Base-by-base conservation (phyloP, 208 protist genomes). In the Crithidia brevicula region DNA sequence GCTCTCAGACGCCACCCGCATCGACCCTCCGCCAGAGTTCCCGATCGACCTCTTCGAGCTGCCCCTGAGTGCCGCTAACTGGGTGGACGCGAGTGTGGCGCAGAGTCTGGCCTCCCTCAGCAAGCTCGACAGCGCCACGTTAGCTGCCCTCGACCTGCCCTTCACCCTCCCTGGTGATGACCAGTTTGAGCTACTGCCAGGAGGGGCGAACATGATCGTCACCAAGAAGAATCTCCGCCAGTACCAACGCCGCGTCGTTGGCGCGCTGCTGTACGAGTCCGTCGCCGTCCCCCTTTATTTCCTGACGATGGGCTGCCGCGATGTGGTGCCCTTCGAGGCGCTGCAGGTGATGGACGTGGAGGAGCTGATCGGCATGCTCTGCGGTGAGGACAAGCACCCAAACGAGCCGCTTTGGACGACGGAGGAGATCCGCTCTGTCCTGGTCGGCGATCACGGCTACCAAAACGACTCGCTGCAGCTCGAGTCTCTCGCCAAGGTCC, bases 391-490 rank as follows among this genome's bases (percentile, higher is more conserved):
- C 38, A 65, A 63, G 11, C 53, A 68, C 49, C 77, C 67, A 16
- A 71, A 66, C 11, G 70, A 82, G 54, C 85, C 92, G 18, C 76
- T 97, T 27, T 97, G 89, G 89, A 95, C 88, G 6, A 62, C 67
- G 45, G 74, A 74, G 13, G 90, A 95, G 61, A 82, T 95, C 20
- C 76, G 73, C 33, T 81, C 88, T 6, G 85, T 95, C 8, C 81
- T 97, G 18, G 83, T 96, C n/a, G 82, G 83, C 31, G 90, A 96
- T 56, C 92, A 97, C 77, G 92, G 92, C 22, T 97, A 97, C 67
- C 83, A 92, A 34, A 88, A 85, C 52, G 89, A 94, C 69, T 94
- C 85, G 1, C 78, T 82, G 45, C 88, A 94, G 76, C 78, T 97
- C 11, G 60, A 67, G 28, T 85, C 86, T 74, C 83, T 97, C 9